Base-by-base conservation (phyloP, 805 yeast species). In the Groenewaldozyma salmanticensis region DNA sequence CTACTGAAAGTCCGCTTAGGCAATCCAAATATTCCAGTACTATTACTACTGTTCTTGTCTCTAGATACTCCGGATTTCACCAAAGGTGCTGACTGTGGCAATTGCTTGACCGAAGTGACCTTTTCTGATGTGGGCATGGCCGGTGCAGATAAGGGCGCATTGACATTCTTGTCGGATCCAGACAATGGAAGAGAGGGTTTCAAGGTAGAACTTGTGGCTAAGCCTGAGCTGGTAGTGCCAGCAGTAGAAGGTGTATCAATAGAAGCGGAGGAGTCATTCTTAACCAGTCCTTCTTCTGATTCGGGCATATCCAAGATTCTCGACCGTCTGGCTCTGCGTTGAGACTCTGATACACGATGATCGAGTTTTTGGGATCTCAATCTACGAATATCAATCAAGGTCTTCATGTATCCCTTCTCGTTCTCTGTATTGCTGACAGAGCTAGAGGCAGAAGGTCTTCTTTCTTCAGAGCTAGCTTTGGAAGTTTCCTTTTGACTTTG, bases 321-420 rank as follows among this genome's bases (percentile, higher is more conserved):
- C 0, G 94, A 82, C 52, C 72, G 73, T 46, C 94, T 67, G 2
- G 79, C 72, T 47, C 74, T 75, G 39, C 76, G 75, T 34, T 75
- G 66, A 24, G 79, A 66, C 50, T 46, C 51, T n/a, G 75, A 62
- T 43, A 78, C 65, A 53, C 66, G 70, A 45, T 77, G 76, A 39
- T 72, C 73, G 54, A 83, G 84, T 57, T 94, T 70, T 39, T 78
- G 72, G 0, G 90, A 79, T 48, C 88, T 70, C 56, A 85, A 64
- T 37, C 86, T 67, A 37, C 86, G 80, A 27, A 87, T 81, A 57
- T 87, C 94, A 33, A 75, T 74, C 32, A 87, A 65, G 0, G 92
- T 81, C 47, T 75, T 71, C 42, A 79, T 69, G 55, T 82, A 84
- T n/a, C 72, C 69, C 42, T 41, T 43, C 18, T 49, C 50, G 34